A percentile compares a stretch with the other conserved stretches of the same genome.
phyloP scores from a whole-genome alignment of 2,329 filamentous ascomycete species.

The Pseudodiploospora longispora region DNA sequence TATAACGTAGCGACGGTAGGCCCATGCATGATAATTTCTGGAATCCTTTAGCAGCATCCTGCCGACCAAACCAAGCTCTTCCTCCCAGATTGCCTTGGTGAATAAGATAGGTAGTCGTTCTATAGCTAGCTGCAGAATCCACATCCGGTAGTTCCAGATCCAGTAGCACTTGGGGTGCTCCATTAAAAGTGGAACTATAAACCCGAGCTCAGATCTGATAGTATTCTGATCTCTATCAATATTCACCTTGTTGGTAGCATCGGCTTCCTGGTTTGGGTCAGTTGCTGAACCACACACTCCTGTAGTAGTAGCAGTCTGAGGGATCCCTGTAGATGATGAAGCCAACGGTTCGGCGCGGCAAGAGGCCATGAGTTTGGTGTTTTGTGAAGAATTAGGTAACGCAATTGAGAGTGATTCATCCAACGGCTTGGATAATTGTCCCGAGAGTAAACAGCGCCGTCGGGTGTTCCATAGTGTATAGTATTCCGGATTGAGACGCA shows the following conservation, averaged over 20 bases:
- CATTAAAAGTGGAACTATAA: conserved; percentile 75
- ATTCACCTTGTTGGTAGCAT: conserved; percentile 1
- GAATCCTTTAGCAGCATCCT: conserved; percentile 85
- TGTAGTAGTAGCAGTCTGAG: conserved; percentile 11
- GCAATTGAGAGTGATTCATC: conserved; percentile 45
- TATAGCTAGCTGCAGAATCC: conserved; percentile 70
- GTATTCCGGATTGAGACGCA: conserved; percentile 76
- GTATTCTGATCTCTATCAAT: conserved; percentile 32
- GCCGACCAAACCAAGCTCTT: conserved; percentile 71
- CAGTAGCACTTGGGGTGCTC: conserved; percentile 96
- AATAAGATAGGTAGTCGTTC: conserved; percentile 46
- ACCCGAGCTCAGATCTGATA: conserved; percentile 67
- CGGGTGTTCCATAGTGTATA: conserved; percentile 90
- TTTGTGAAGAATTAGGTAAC: conserved; percentile 46
- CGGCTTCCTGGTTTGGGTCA: conserved; percentile 10
- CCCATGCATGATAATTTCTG: conserved; percentile 96
- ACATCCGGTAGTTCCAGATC: conserved; percentile 95
- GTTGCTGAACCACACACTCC: conserved; percentile 49
- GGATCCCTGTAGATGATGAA: conserved; percentile 46
- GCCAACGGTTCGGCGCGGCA: conserved; percentile 52
- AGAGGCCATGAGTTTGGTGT: conserved; percentile 52
- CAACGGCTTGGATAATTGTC: conserved; percentile 47
- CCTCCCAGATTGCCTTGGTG: conserved; percentile 67
- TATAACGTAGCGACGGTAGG: conserved; percentile 75
- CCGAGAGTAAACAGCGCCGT: conserved; percentile 58